phyloP scores from a whole-genome alignment of 192 early-diverging fungal genomes.

The Entomortierella parvispora region DNA sequence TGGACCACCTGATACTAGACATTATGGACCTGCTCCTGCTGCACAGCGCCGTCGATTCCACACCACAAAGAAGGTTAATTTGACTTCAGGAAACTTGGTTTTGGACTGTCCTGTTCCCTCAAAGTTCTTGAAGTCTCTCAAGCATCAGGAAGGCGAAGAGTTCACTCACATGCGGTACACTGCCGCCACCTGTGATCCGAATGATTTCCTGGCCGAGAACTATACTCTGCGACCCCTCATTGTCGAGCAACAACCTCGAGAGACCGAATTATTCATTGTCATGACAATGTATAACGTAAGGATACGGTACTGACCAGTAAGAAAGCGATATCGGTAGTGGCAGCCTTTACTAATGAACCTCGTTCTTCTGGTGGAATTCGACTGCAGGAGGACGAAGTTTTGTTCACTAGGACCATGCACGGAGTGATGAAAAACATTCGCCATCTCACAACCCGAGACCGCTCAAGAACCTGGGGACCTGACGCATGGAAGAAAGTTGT shows the following conservation, averaged over 20 bases:
- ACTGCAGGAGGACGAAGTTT: constrained; percentile 79
- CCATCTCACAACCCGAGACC: constrained; percentile 78
- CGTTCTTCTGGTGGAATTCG: too few species aligned
- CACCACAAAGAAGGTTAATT: constrained; percentile 56
- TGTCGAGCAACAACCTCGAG: constrained; percentile 37
- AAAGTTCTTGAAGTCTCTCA: constrained; percentile 56
- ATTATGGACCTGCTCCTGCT: constrained; percentile 38
- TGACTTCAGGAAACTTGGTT: constrained; percentile 72
- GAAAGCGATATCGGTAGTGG: not conserved
- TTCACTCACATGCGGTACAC: constrained; percentile 93
- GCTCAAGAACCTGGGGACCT: constrained; percentile 79
- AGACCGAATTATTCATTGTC: constrained; percentile 79
- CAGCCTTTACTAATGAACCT: too few species aligned
- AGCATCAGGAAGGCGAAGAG: constrained; percentile 67
- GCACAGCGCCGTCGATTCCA: constrained; percentile 49
- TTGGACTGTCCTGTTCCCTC: constrained; percentile 71
- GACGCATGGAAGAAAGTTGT: constrained; percentile 81
- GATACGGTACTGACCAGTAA: constrained; percentile 20
- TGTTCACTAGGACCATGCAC: constrained; percentile 86
- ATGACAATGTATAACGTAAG: constrained; percentile 48
- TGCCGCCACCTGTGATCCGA: constrained; percentile 81
- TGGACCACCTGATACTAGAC: not conserved
- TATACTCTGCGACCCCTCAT: constrained; percentile 76
- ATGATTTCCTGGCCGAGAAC: constrained; percentile 72
- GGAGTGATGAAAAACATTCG: constrained; percentile 87